Conservation (phyloP, 768 basidiomycete genomes). For the Cubamyces sp. region DNA sequence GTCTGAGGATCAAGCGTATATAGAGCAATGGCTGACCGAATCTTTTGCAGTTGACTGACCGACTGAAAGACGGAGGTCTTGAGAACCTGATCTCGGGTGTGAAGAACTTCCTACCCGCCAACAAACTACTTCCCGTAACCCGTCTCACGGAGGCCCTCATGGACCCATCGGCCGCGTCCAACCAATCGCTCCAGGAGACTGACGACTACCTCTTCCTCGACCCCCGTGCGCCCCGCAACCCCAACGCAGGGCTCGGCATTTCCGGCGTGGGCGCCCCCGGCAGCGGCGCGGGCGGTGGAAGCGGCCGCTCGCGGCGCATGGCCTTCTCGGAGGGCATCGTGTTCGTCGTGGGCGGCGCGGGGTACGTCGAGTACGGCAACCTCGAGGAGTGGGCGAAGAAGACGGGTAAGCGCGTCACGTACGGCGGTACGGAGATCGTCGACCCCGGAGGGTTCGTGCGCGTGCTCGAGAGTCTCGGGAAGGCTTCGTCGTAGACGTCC, state of each 20-base stretch:
- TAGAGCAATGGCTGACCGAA: neutral
- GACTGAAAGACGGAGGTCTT: conserved; percentile 92
- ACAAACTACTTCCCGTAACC: conserved; percentile 91
- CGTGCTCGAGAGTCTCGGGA: conserved; percentile 68
- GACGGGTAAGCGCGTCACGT: conserved; percentile 84
- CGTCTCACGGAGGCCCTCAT: conserved; percentile 94
- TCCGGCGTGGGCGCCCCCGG: conserved; percentile 44
- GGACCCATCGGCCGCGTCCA: conserved; percentile 94
- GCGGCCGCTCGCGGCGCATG: conserved; percentile 58
- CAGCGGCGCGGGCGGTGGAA: conserved; percentile 33
- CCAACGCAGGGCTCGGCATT: conserved; percentile 48
- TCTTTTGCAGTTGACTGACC: conserved; percentile 77
- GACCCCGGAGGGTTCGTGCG: conserved; percentile 86
- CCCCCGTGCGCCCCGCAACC: conserved; percentile 74
- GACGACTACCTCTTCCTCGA: conserved; percentile 96
- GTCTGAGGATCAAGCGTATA: neutral
- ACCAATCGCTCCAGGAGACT: conserved; percentile 93
- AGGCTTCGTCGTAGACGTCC: conserved; percentile 28
- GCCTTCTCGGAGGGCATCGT: conserved; percentile 88
- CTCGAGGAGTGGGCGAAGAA: conserved; percentile 89
- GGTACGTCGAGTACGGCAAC: conserved; percentile 97
- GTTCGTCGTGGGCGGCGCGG: conserved; percentile 95
- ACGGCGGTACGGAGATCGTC: conserved; percentile 95
- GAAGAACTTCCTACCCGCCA: conserved; percentile 95
- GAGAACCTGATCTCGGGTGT: conserved; percentile 97